phyloP scores from a whole-genome alignment of 331 rosid species.

The Phaseolus coccineus region DNA sequence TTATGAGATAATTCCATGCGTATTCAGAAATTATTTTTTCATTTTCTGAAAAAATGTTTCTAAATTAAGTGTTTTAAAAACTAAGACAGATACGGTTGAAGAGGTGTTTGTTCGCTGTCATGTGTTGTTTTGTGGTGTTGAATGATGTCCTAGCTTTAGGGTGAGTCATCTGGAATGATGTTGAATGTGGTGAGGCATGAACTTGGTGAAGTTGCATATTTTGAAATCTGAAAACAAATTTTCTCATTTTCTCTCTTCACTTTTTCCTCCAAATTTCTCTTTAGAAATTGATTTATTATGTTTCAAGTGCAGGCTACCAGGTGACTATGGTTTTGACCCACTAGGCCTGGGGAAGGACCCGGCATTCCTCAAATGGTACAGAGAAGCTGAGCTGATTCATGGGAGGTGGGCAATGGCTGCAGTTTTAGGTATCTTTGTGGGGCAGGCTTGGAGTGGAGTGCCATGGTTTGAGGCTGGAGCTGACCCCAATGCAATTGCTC shows the following conservation, averaged over 20 bases:
- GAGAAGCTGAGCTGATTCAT: constrained; percentile 99
- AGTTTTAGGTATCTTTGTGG: constrained; percentile 89
- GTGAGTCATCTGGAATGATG: not conserved
- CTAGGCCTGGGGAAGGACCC: constrained; percentile 96
- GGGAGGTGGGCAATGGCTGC: constrained; percentile 99
- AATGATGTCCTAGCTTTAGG: not conserved
- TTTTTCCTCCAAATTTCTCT: not conserved
- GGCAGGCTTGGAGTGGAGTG: constrained; percentile 97
- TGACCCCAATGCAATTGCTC: constrained; percentile 88
- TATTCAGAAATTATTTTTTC: not conserved
- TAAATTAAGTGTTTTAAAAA: not conserved
- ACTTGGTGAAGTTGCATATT: not conserved
- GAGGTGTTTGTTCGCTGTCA: not conserved
- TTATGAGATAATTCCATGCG: not conserved
- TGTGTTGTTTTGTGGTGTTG: not conserved
- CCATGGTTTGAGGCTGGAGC: constrained; percentile 99
- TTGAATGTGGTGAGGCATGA: not conserved
- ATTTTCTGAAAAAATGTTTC: not conserved
- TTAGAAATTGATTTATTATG: not conserved
- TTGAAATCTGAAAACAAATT: not conserved
- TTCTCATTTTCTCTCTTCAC: no score
- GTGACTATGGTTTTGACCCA: constrained; percentile 97
- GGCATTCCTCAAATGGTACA: constrained; percentile 94
- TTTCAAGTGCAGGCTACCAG: constrained; percentile 76
- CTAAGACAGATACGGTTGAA: not conserved